Base-by-base conservation (phyloP, 768 basidiomycete genomes). In the Tubosaeta sp. region DNA sequence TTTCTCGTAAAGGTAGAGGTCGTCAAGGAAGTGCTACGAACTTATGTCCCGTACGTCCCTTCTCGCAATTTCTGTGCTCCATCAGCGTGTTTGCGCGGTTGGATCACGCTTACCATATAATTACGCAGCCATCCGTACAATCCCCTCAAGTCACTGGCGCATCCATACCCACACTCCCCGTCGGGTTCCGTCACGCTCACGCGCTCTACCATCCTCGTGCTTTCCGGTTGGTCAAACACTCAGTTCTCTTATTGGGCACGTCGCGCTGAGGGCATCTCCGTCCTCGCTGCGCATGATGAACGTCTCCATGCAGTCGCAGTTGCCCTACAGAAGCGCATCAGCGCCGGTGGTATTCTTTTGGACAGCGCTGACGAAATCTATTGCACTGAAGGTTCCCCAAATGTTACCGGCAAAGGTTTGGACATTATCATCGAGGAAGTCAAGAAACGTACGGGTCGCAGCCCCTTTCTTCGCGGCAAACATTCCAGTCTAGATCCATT, bases 241-340 rank as follows among this genome's bases (percentile, higher is more conserved):
- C 78, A 79, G 51, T 78, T 78, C 46, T 79, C 76, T 43, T 79
- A 79, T 53, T 78, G 76, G 78, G 75, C 76, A n/a, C 75, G 76
- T 47, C 76, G 76, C 29, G 65, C 72, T 6, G 78, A 79, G 60
- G 77, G 75, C 27, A 72, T 78, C 42, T 77, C 76, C 45, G 77
- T 79, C 35, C 69, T 78, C 29, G 67, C 71, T 14, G 55, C 65
- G 35, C 69, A 74, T 41, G 76, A 78, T 55, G 63, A 65, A 35
- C 72, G 72, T 38, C 66, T 78, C 38, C 69, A 61, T 22, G 64
- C 72, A 25, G 73, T 79, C 37, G 72, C 72, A 25, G 48, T 67
- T 25, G 75, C 74, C 13, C 60, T 79, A 19, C 72, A 75, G 34
- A 70, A 60, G 46, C 76, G 75, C 51, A 69, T 78, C 43, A 62